phyloP scores from a whole-genome alignment of 768 basidiomycete species.

The Termitomyces sp. region DNA sequence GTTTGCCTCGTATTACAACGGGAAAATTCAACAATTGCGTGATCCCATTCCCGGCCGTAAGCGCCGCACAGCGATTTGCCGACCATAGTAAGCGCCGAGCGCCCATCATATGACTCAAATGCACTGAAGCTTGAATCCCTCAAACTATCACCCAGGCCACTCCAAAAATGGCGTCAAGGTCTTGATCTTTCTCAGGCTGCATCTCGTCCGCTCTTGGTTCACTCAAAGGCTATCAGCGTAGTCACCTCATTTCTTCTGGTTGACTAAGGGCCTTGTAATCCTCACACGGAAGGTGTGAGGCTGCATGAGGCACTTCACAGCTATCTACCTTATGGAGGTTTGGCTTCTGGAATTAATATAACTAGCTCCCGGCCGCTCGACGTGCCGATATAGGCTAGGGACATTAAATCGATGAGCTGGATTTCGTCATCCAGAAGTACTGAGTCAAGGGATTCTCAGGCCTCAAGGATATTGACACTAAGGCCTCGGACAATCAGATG shows the following conservation, averaged over 20 bases:
- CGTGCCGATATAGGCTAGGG: neutral
- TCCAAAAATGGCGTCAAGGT: neutral
- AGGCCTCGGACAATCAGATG: no score
- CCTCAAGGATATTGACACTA: no score
- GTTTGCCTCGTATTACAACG: neutral
- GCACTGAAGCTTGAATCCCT: neutral
- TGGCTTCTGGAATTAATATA: neutral
- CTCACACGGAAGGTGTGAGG: neutral
- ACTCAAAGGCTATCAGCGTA: neutral
- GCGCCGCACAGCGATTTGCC: neutral
- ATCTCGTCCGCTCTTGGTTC: no score
- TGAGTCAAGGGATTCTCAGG: neutral
- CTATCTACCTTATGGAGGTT: slow-evolving; percentile 2
- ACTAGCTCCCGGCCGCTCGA: neutral
- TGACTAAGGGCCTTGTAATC: neutral
- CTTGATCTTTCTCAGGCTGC: neutral
- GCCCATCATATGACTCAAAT: neutral
- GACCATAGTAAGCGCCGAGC: neutral
- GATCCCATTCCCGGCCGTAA: no score
- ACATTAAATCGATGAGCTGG: neutral
- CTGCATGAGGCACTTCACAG: neutral
- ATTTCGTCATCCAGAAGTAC: neutral
- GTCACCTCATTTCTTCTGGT: neutral
- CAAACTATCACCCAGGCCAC: neutral
- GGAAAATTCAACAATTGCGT: neutral